Percentiles rank a stretch among this genome's conserved stretches.
Evolutionary conservation across 2,329 filamentous ascomycete species (phyloP).

Genomic region (Ceratocystis harringtonii): DNA sequence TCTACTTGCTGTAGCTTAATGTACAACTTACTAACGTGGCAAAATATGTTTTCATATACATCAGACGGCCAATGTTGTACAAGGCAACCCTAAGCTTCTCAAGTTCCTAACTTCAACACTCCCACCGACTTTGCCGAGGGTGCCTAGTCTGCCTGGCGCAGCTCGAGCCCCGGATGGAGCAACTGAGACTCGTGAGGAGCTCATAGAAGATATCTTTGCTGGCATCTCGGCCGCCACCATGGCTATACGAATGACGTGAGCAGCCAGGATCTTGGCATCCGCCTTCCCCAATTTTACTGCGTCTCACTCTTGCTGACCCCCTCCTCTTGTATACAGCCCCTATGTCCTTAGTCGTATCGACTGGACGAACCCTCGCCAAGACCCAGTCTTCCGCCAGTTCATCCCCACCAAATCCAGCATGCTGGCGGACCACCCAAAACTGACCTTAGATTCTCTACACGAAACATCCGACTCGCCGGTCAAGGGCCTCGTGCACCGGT

Average conservation of each 20-base stretch:
- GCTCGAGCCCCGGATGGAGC: neutral
- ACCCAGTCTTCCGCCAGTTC: constrained; percentile 46
- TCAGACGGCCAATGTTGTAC: constrained; percentile 35
- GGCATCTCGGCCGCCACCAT: constrained; percentile 42
- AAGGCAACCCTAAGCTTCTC: constrained; percentile 31
- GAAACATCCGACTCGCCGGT: constrained; percentile 42
- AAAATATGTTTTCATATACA: neutral
- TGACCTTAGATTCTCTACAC: constrained; percentile 43
- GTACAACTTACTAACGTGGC: neutral
- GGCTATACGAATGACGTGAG: constrained; percentile 42
- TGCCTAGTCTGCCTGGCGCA: no score
- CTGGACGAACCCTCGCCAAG: constrained; percentile 42
- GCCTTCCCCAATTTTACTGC: neutral
- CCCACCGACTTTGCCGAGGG: constrained; percentile 35
- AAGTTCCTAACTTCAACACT: constrained; percentile 36
- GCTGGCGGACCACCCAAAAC: constrained; percentile 37
- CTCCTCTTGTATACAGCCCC: constrained; percentile 26
- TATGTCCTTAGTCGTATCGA: constrained; percentile 44
- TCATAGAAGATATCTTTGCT: constrained; percentile 37
- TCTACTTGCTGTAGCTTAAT: neutral
- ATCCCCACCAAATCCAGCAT: constrained; percentile 40
- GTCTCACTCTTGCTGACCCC: neutral
- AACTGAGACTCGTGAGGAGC: constrained; percentile 28
- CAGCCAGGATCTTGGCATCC: neutral
- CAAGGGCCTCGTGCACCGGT: constrained; percentile 45